A percentile compares a stretch with the other conserved stretches of the same genome.
phyloP scores from a whole-genome alignment of 192 early-diverging fungal genomes.

The Borealophlyctis nickersoniae region DNA sequence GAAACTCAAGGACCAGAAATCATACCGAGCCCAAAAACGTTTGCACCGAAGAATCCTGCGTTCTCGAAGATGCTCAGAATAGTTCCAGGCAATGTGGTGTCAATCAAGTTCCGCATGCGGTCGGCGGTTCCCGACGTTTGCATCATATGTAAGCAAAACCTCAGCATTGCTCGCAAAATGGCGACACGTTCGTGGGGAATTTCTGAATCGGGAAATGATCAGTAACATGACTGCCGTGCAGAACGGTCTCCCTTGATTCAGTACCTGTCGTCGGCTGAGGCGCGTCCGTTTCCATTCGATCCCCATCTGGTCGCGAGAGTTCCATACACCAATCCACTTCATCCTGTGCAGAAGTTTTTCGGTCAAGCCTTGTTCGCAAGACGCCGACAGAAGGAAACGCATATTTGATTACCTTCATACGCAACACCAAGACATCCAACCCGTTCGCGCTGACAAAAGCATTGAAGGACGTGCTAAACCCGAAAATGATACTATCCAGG shows the following conservation, averaged over 20 bases:
- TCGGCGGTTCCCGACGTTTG: constrained; percentile 89
- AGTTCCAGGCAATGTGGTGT: constrained; percentile 75
- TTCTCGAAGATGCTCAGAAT: constrained; percentile 71
- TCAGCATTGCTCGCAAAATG: constrained; percentile 83
- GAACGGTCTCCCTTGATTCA: neutral
- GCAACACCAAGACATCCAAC: constrained; percentile 67
- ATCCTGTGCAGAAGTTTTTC: constrained; percentile 26
- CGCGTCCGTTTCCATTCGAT: neutral
- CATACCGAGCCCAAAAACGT: constrained; percentile 76
- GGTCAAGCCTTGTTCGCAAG: neutral
- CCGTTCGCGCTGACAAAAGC: constrained; percentile 83
- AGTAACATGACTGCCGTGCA: neutral
- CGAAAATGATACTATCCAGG: constrained; percentile 79
- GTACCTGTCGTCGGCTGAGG: neutral
- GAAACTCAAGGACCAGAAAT: constrained; percentile 2
- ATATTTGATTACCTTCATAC: constrained; percentile 62
- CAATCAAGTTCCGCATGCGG: constrained; percentile 90
- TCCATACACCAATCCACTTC: constrained; percentile 53
- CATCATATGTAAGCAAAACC: constrained; percentile 90
- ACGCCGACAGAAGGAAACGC: constrained; percentile 10
- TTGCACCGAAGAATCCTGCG: constrained; percentile 74
- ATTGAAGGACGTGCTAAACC: constrained; percentile 68
- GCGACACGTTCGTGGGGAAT: constrained; percentile 72
- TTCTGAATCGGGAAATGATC: no score
- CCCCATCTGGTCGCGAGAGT: neutral